phyloP scores from a whole-genome alignment of 2,329 filamentous ascomycete genomes.

The Ceratocystis variospora region DNA sequence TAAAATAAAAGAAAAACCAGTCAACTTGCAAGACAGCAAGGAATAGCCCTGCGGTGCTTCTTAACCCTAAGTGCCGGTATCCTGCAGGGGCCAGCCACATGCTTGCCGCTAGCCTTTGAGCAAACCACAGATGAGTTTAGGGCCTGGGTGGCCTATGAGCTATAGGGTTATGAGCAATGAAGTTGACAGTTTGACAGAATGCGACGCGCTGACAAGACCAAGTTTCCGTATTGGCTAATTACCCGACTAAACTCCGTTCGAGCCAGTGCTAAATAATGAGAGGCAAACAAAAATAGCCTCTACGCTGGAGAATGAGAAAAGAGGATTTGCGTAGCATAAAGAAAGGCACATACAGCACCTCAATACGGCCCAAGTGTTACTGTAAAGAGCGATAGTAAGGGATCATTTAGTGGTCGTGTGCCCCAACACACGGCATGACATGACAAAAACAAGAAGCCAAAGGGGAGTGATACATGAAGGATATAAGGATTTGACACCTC shows the following conservation, averaged over 20 bases:
- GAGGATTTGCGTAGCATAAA: background rate
- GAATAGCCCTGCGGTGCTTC: background rate
- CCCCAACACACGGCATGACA: no score
- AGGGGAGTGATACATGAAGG: no score
- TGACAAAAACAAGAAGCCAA: background rate
- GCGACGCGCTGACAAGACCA: background rate
- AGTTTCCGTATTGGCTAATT: background rate
- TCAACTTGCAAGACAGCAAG: background rate
- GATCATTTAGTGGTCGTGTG: no score
- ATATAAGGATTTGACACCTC: no score
- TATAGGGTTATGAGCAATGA: background rate
- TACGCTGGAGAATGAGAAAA: background rate
- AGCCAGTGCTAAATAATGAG: background rate
- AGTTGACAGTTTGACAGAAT: slow-evolving; percentile 2
- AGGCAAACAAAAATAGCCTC: background rate
- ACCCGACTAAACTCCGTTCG: slow-evolving; percentile 1
- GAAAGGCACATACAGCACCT: background rate
- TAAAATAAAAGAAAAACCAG: background rate
- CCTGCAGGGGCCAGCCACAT: background rate
- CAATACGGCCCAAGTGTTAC: background rate
- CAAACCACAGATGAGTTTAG: background rate
- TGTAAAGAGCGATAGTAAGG: background rate
- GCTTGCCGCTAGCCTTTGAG: no score
- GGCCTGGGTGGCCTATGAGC: background rate
- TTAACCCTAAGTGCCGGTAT: background rate